Percentiles rank a stretch among this genome's conserved stretches.
Conservation (phyloP, 352 stramenopile genomes). For the Pythium guiyangense region DNA sequence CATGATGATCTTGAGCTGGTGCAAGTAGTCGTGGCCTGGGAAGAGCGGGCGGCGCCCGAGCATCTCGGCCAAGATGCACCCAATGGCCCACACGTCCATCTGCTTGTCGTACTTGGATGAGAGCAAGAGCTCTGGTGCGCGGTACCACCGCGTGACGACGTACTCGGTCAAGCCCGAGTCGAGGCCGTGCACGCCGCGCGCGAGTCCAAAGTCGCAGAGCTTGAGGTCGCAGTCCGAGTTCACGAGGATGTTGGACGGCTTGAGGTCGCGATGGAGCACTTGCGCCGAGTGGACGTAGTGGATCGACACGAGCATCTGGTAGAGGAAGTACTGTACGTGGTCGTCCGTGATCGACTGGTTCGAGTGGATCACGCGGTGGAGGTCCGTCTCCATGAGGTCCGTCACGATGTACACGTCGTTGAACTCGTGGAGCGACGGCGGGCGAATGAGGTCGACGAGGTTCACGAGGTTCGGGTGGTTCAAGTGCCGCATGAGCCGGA, state of each 20-base stretch:
- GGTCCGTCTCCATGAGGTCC: too few relatives aligned
- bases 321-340: slow-evolving; percentile 77
- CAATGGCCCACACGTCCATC: slow-evolving; percentile 86
- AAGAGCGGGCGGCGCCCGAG: slow-evolving; percentile 80
- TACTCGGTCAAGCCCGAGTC: slow-evolving; percentile 88
- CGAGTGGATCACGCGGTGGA: too few relatives aligned
- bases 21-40: slow-evolving; percentile 82
- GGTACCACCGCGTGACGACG: slow-evolving; percentile 91
- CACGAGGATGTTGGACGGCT: slow-evolving; percentile 76
- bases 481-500: slow-evolving; percentile 85
- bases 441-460: slow-evolving; percentile 71
- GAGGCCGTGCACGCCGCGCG: slow-evolving; percentile 64
- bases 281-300: slow-evolving; percentile 79
- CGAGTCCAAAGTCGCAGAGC: slow-evolving; percentile 76
- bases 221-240: slow-evolving; percentile 83
- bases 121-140: slow-evolving; percentile 89
- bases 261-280: slow-evolving; percentile 74
- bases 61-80: slow-evolving; percentile 86
- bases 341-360: slow-evolving; percentile 76
- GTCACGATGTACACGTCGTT: slow-evolving; percentile 89
- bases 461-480: slow-evolving; percentile 84
- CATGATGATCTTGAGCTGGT: slow-evolving; percentile 90
- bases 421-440: slow-evolving; percentile 81
- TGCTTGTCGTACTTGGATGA: slow-evolving; percentile 89
- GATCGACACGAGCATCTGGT: slow-evolving; percentile 75